Conservation (phyloP, 306 rosid species). For the Medicago arabica region DNA sequence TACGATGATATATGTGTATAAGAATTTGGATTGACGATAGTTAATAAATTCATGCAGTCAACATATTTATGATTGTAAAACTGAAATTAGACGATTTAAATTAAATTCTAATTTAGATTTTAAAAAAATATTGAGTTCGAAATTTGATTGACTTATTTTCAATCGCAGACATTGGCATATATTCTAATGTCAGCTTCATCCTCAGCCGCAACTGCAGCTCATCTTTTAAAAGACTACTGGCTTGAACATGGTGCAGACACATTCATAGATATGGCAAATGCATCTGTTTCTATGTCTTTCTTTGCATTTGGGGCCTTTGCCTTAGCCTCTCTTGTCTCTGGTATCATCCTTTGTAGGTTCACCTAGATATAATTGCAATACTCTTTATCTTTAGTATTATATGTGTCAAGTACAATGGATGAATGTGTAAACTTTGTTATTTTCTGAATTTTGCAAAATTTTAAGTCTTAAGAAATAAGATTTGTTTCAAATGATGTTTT, state of each 20-base stretch:
- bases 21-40: too few relatives aligned
- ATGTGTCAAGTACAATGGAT: neutral
- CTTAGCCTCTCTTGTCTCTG: conserved; percentile 65
- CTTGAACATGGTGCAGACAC: conserved; percentile 39
- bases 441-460: neutral
- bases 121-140: neutral
- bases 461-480: neutral
- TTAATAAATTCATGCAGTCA: too few relatives aligned
- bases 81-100: too few relatives aligned
- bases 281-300: conserved; percentile 67
- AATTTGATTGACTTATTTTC: conserved; percentile 16
- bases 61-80: too few relatives aligned
- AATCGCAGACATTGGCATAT: conserved; percentile 65
- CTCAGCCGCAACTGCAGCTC: conserved; percentile 64
- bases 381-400: neutral
- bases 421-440: neutral
- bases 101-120: too few relatives aligned
- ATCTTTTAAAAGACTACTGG: conserved; percentile 48
- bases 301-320: conserved; percentile 76
- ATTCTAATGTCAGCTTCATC: conserved; percentile 80
- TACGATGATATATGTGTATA: too few relatives aligned
- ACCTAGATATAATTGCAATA: conserved; percentile 35
- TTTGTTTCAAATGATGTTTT: neutral
- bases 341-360: conserved; percentile 60
- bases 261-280: conserved; percentile 61